Evolutionary conservation across 495 filamentous ascomycete species (phyloP), one percentile per base, ranked within the genome.

Genomic region (Penicillium bialowiezense): DNA sequence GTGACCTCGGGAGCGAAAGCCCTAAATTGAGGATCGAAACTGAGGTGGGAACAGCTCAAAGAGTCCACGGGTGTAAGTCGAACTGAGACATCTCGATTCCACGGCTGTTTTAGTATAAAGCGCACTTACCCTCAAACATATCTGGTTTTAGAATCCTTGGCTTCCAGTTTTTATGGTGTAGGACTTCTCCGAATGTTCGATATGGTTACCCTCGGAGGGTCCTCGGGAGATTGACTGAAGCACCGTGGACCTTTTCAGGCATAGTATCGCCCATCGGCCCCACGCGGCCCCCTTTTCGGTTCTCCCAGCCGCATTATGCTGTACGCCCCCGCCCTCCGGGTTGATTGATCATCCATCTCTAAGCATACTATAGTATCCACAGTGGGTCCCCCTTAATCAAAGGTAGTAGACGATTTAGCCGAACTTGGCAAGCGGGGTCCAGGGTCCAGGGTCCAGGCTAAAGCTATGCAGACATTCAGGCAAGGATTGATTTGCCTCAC

Each of bases 31-130:
- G 17, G 15, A 15, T 19, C 19, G 34, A 19, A 14, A 2, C 23
- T 26, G 17, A 21, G 5, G 19, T n/a, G 8, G 17, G 36, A 21
- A 18, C 17, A 8, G 44, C 37, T 47, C n/a, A n/a, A n/a, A n/a
- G n/a, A n/a, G n/a, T 37, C 9, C 21, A 41, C 5, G 17, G 29
- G 28, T 36, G 15, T 15, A 41, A 18, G 13, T n/a, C n/a, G n/a
- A n/a, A 40, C 29, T 33, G 18, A 44, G 12, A 29, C 18, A 26
- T 46, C 13, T 19, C 45, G 1, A 36, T 41, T 7, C 32, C 28
- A 35, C 1, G 3, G 26, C 10, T 47, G 50, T 52, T 52, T 52
- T 42, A 47, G 20, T 41, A 41, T 36, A 41, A 47, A 28, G 36
- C 36, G 29, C 20, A 47, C 28, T 34, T 34, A 20, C 46, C 29